phyloP scores from a whole-genome alignment of 2,329 filamentous ascomycete genomes.

The Aureobasidium namibiae region DNA sequence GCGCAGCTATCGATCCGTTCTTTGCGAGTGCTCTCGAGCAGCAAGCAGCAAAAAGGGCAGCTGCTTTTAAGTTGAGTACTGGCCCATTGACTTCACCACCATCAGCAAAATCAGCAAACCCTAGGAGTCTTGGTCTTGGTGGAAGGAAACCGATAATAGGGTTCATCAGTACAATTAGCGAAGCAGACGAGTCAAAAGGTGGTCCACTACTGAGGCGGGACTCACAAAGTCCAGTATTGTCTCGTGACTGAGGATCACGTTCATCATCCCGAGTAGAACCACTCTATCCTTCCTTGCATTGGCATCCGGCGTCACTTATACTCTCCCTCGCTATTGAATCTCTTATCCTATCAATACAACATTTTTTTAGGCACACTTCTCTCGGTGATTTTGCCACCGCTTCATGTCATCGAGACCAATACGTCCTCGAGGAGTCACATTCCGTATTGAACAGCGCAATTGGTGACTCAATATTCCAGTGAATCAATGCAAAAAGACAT shows the following conservation, averaged over 20 bases:
- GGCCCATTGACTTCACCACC: background rate
- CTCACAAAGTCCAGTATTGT: background rate
- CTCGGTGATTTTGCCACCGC: too few relatives aligned
- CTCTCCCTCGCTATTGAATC: background rate
- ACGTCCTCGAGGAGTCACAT: too few relatives aligned
- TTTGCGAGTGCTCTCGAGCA: constrained; percentile 1
- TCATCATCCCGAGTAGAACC: background rate
- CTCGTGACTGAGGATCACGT: background rate
- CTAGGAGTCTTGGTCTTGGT: background rate
- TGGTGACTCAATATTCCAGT: too few relatives aligned
- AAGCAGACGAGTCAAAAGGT: background rate
- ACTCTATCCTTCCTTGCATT: background rate
- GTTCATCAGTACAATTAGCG: background rate
- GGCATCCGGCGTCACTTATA: background rate
- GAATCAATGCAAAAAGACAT: background rate
- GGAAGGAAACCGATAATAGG: background rate
- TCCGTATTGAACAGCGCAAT: too few relatives aligned
- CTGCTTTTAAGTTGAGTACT: background rate
- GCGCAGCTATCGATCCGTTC: constrained; percentile 4
- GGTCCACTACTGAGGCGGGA: background rate
- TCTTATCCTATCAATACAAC: background rate
- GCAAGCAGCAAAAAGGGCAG: background rate
- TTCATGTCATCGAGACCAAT: too few relatives aligned
- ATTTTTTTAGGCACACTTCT: too few relatives aligned
- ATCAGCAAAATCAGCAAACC: background rate